Percentiles rank a stretch among this genome's conserved stretches.
These are phyloP conservation scores for Trapa bicornis DNA, from an alignment of 345 rosid genomes.

Conservation along the genomic window DNA sequence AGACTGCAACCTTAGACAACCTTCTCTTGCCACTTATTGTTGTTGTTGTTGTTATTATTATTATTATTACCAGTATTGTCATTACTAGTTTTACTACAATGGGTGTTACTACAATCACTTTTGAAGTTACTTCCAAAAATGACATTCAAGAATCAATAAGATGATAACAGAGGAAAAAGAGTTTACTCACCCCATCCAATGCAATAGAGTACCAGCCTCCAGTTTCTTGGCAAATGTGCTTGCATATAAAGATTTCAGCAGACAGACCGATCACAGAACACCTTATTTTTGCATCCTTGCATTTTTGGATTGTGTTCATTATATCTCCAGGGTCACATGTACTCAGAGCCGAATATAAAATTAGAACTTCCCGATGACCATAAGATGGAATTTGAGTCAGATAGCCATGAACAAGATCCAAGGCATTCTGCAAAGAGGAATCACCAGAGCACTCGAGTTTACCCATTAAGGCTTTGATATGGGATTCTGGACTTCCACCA, in stretches of 20 bases:
- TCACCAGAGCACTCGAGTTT: constrained; percentile 71
- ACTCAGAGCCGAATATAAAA: constrained; percentile 64
- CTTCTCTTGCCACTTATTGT: neutral
- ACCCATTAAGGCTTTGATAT: constrained; percentile 73
- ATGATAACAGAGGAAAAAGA: neutral
- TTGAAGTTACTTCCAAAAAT: too few relatives aligned
- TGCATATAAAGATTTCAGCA: constrained; percentile 84
- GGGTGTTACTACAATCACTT: too few relatives aligned
- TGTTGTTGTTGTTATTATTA: too few relatives aligned
- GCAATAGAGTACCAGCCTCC: constrained; percentile 77
- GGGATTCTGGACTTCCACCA: constrained; percentile 94
- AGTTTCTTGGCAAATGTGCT: constrained; percentile 84
- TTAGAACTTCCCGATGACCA: constrained; percentile 82
- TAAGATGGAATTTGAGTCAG: constrained; percentile 74
- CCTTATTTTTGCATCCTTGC: constrained; percentile 73
- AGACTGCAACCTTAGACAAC: neutral
- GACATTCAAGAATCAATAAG: too few relatives aligned
- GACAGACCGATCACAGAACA: constrained; percentile 90
- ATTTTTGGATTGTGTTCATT: constrained; percentile 62
- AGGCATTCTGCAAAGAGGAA: constrained; percentile 74
- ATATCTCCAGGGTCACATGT: constrained; percentile 95
- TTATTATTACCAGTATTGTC: too few relatives aligned
- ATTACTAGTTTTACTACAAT: too few relatives aligned
- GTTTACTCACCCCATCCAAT: constrained; percentile 62
- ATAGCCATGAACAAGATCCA: constrained; percentile 58